Base-by-base conservation (phyloP, 2,329 filamentous ascomycete genomes). In the Neopestalotiopsis clavispora region DNA sequence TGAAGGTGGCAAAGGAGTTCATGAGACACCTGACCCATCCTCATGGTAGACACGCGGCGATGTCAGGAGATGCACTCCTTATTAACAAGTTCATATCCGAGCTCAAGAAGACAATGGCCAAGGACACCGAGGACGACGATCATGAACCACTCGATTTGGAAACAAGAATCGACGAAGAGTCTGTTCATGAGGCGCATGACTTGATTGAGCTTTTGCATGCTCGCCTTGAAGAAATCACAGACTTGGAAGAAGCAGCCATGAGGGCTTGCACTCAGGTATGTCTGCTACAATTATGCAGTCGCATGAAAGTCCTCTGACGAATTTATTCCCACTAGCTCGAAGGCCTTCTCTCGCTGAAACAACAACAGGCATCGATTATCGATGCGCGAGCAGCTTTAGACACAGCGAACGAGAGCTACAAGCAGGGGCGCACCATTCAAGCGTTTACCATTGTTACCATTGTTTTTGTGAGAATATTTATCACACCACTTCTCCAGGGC, bases 391-490 rank as follows among this genome's bases (percentile, higher is more conserved):
- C 73, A 12, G 77, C 78, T 14, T 71, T 79, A 12, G 68, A 72
- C 6, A 65, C 73, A 38, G 77, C 78, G n/a, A 74, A 75, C 30
- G 75, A 80, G 67, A 75, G 71, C 23, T 72, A 77, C 42, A 71
- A 73, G 7, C 78, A 80, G 68, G 77, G 77, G 5, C 71, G 77
- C 17, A 71, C 77, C 4, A 77, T 80, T 32, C 75, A 79, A 71
- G 73, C 75, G 4, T 80, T 80, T 32, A 80, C 79, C 1, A 70
- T 79, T 13, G 75, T 80, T 0, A 80, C 77, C 9, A 78, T 80
- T n/a, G 72, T 80, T 67, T 80, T 80, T 65, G 76, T 78, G 70
- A 70, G 76, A 4, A 60, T n/a, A n/a, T n/a, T n/a, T 14, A 7
- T 30, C 7, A 5, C 57, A 6, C 57, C 28, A 13, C n/a, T 34